phyloP scores from a whole-genome alignment of 352 stramenopile genomes.

The Pythium coloratum region DNA sequence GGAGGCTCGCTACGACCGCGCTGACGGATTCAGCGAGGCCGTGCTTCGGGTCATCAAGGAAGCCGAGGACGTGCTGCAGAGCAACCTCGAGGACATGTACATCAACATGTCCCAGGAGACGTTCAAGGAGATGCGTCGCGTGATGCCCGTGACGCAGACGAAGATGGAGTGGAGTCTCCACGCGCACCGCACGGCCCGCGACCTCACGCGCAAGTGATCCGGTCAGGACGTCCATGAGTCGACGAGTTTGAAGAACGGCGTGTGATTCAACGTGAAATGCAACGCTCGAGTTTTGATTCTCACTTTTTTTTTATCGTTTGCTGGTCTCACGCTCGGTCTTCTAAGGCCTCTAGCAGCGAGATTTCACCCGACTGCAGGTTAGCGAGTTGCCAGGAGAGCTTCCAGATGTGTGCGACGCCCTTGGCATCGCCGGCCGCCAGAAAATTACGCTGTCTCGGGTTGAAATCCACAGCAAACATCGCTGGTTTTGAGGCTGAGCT shows the following conservation, averaged over 20 bases:
- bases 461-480: constrained; percentile 77
- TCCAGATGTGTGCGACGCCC: constrained; percentile 79
- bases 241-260: not conserved
- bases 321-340: constrained; percentile 22
- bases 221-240: not conserved
- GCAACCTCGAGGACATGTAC: constrained; percentile 93
- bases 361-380: constrained; percentile 76
- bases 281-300: constrained; percentile 2
- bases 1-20: constrained; percentile 43
- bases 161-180: constrained; percentile 91
- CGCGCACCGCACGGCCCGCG: constrained; percentile 76
- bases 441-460: constrained; percentile 82
- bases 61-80: constrained; percentile 85
- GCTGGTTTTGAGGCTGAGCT: constrained; percentile 17
- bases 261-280: not conserved
- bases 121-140: constrained; percentile 94
- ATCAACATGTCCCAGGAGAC: constrained; percentile 94
- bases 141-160: constrained; percentile 91
- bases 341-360: constrained; percentile 50
- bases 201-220: constrained; percentile 65
- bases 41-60: constrained; percentile 76
- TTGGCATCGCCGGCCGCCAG: constrained; percentile 65
- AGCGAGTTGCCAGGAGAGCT: constrained; percentile 77
- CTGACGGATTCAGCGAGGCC: constrained; percentile 56
- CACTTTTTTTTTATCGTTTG: not conserved